Evolutionary conservation across 2,329 filamentous ascomycete species (phyloP).

Genomic region (Harringtonia aguacate): DNA sequence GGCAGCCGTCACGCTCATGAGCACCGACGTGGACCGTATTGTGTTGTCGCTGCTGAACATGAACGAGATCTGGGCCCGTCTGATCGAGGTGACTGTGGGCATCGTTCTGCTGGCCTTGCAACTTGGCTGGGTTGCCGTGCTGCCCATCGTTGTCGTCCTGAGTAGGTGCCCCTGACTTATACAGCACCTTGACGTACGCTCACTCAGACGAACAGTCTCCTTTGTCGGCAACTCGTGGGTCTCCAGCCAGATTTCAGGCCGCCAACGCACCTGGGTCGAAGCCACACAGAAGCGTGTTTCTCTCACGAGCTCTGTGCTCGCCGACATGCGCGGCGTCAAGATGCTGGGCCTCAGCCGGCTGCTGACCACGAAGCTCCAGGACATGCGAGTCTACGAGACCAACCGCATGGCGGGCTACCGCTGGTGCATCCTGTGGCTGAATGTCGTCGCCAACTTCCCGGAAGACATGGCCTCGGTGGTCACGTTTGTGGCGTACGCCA

Average conservation of each 20-base stretch:
- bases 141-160: too few relatives aligned
- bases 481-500: too few relatives aligned
- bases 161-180: too few relatives aligned
- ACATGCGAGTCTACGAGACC: neutral
- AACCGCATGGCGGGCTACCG: too few relatives aligned
- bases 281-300: neutral
- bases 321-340: neutral
- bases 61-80: conserved; percentile 30
- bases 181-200: neutral
- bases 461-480: too few relatives aligned
- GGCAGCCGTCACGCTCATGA: conserved; percentile 22
- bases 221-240: neutral
- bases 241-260: neutral
- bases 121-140: too few relatives aligned
- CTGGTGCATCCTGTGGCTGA: too few relatives aligned
- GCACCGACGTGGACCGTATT: conserved; percentile 26
- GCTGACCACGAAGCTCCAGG: neutral
- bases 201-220: neutral
- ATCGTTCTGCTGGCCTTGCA: too few relatives aligned
- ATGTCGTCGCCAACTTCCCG: too few relatives aligned
- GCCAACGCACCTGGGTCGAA: too few relatives aligned
- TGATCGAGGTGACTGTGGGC: conserved; percentile 21
- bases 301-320: neutral
- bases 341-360: neutral
- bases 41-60: conserved; percentile 21